These are phyloP conservation scores for Vigna nakashimae DNA, from an alignment of 306 rosid genomes.

Conservation along the genomic window DNA sequence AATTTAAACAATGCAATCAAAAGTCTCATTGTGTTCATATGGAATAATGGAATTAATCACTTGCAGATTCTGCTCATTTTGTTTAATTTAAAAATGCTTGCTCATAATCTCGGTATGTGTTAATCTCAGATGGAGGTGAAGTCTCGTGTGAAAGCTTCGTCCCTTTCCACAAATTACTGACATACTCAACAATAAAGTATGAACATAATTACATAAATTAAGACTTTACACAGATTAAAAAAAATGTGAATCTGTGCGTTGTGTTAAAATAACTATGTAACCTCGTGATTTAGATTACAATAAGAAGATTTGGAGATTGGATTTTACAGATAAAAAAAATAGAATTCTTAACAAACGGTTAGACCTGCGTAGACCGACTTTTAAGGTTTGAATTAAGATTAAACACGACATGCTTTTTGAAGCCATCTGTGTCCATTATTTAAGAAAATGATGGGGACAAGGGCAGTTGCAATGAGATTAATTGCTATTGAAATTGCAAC, in stretches of 20 bases:
- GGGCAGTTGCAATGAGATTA: slow-evolving; percentile 31
- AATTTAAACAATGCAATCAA: slow-evolving; percentile 32
- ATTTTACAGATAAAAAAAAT: slow-evolving; percentile 30
- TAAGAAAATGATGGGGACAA: slow-evolving; percentile 38
- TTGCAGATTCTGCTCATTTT: neutral
- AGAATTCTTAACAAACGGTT: neutral
- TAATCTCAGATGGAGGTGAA: slow-evolving; percentile 8
- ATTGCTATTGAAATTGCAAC: slow-evolving; percentile 36
- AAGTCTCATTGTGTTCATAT: neutral
- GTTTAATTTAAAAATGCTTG: neutral
- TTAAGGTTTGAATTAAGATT: slow-evolving; percentile 28
- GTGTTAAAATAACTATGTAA: slow-evolving; percentile 37
- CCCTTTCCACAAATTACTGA: slow-evolving; percentile 21
- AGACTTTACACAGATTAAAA: neutral
- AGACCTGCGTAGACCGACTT: neutral
- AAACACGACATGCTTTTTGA: slow-evolving; percentile 16
- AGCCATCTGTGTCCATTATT: slow-evolving; percentile 21
- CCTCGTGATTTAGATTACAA: slow-evolving; percentile 49
- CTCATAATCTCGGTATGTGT: slow-evolving; percentile 21
- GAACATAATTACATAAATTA: neutral
- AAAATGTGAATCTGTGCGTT: neutral
- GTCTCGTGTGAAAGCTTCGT: slow-evolving; percentile 46
- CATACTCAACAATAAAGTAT: slow-evolving; percentile 19
- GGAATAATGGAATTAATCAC: slow-evolving; percentile 26
- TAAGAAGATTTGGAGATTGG: slow-evolving; percentile 25